phyloP scores from a whole-genome alignment of 2,329 filamentous ascomycete species.

The Fusarium ramigenum region DNA sequence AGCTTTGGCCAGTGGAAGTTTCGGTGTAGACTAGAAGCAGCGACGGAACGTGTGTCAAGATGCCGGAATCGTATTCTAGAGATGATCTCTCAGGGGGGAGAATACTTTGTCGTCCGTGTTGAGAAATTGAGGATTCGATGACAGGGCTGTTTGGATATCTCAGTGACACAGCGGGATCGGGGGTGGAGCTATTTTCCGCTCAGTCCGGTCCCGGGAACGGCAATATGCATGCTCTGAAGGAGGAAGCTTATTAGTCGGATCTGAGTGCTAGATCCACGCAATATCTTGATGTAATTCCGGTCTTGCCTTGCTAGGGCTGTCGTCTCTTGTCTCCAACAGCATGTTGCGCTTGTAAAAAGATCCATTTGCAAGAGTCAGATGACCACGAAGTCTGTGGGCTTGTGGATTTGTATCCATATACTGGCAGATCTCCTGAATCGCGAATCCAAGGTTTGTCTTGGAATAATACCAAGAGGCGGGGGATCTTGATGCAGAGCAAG shows the following conservation, averaged over 20 bases:
- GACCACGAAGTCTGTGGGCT: constrained; percentile 6
- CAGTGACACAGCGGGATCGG: constrained; percentile 11
- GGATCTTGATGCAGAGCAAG: constrained; percentile 2
- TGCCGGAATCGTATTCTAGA: background rate
- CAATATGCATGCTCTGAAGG: constrained; percentile 33
- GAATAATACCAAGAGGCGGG: background rate
- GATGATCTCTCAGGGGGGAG: background rate
- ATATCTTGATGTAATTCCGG: constrained; percentile 18
- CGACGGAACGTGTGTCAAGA: constrained; percentile 1
- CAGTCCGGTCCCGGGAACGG: constrained; percentile 38
- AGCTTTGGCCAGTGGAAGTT: constrained; percentile 15
- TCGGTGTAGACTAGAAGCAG: constrained; percentile 23
- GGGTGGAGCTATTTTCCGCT: constrained; percentile 22
- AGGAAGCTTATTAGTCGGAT: constrained; percentile 38
- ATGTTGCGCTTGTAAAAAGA: background rate
- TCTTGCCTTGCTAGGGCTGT: constrained; percentile 11
- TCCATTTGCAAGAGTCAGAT: constrained; percentile 27
- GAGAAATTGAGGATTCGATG: background rate
- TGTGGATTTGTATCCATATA: constrained; percentile 30
- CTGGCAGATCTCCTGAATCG: background rate
- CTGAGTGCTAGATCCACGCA: constrained; percentile 18
- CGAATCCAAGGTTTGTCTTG: background rate
- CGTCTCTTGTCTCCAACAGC: constrained; percentile 22
- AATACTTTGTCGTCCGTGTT: background rate
- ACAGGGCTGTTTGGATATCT: constrained; percentile 20